Base-by-base conservation (phyloP, 192 early-diverging fungal genomes). In the Spinellus fusiger region DNA sequence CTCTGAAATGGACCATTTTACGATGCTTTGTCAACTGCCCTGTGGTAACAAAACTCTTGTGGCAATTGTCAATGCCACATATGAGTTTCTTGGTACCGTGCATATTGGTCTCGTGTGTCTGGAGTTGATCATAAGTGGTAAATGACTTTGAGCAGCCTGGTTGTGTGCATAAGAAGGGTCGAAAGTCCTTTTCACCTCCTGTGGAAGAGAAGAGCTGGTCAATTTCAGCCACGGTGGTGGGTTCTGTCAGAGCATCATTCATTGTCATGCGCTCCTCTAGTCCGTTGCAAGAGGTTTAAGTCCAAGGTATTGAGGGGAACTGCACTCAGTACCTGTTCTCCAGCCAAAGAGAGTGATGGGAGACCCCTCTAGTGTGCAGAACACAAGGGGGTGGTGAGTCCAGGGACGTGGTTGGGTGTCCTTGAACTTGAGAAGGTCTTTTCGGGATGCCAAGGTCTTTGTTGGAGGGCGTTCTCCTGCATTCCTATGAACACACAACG, bases 1-100 rank as follows among this genome's bases (percentile, higher is more conserved):
- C 58, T 56, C 70, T 54, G 27, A 66, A 73, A 55, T 73, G 71
- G 15, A 73, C 71, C 71, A 73, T 73, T 26, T 73, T 73, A 26
- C 65, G 61, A 51, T 73, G 71, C n/a, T 73, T 73, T 22, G 65
- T 73, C 27, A 73, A 18, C 20, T 73, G 71, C 7, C 71, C 71
- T 3, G 64, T 64, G 1, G 71, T 73, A n/a, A 61, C 71, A 56
- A 73, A 73, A 23, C 71, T 56, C 51, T 68, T 67, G 26, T 52
- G 55, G 25, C 71, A 73, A 1, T 65, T 65, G 28, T 73, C 65
- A 29, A 73, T 68, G 8, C 71, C 71, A 35, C 71, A 73, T 2
- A 73, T 56, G 29, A 68, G 29, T n/a, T 73, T 68, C 57, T 68
- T 67, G n/a, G 54, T 62, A 2, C 71, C 71, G 23, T 73, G 71